Base-by-base conservation (phyloP, 148 eudicot species). In the Silene latifolia region DNA sequence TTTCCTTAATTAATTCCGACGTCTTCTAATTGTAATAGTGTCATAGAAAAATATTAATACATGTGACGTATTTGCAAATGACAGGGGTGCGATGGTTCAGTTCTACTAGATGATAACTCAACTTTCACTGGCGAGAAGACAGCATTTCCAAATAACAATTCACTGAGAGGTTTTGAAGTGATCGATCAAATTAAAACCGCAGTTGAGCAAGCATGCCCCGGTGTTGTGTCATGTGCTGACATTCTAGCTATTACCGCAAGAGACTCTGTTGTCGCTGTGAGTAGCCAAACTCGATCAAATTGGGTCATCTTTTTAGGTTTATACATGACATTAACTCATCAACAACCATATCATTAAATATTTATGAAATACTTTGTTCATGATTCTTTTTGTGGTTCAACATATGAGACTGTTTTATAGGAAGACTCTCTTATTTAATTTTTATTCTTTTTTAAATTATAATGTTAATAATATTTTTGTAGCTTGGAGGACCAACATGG, bases 181-280 rank as follows among this genome's bases (percentile, higher is more conserved):
- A 82, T 86, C 14, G 86, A 86, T 17, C 68, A 77, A 17, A 82
- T 81, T 18, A 86, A 86, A 74, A 18, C 79, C 17, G 63, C 56
- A 3, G 74, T 86, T 0, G 88, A 86, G 69, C 67, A 74, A 25
- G 77, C 4, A 3, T 86, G 88, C 18, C 85, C 87, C 0, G 83
- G 85, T 6, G 77, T 84, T 0, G 87, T 86, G 61, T 86, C 89
- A 4, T 86, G 89, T 20, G 89, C 89, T 0, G 89, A 86, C 61
- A 84, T 86, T 5, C 18, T 84, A 51, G 84, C 89, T 12, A 80
- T 86, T 8, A 74, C 89, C 4, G 87, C 87, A 14, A 77, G 87
- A 9, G 89, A 86, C 64, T 80, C 84, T 1, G 79, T 73, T 44
- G 80, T 56, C 7, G 17, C 58, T 3, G 88, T 83, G 71, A 83